Percentiles rank a stretch among this genome's conserved stretches.
These are phyloP conservation scores for Phlyctochytrium bullatum DNA, from an alignment of 192 early-diverging fungal species.

Conservation along the genomic window DNA sequence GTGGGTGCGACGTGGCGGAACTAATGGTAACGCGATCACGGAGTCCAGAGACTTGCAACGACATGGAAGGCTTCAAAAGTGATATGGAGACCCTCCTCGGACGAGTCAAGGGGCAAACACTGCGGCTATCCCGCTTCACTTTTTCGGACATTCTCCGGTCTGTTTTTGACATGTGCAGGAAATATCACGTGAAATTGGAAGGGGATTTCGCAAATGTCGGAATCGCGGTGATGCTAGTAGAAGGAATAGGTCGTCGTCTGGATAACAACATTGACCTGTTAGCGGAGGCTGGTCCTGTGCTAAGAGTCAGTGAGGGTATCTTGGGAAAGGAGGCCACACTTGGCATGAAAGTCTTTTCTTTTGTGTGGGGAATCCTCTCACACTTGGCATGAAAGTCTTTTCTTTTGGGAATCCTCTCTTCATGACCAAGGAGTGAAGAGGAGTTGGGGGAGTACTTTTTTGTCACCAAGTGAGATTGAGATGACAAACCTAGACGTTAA, in stretches of 20 bases:
- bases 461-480: too few species aligned
- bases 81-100: conserved; percentile 70
- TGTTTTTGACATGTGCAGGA: conserved; percentile 84
- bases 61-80: conserved; percentile 74
- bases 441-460: too few species aligned
- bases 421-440: too few species aligned
- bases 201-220: conserved; percentile 94
- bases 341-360: too few species aligned
- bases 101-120: conserved; percentile 46
- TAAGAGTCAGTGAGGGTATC: too few species aligned
- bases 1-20: conserved; percentile 75
- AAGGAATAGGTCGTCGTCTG: conserved; percentile 89
- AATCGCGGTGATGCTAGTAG: conserved; percentile 86
- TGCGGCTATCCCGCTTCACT: conserved; percentile 76
- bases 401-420: too few species aligned
- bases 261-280: conserved; percentile 91
- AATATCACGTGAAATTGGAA: conserved; percentile 89
- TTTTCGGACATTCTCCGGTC: conserved; percentile 77
- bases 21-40: conserved; percentile 88
- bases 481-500: too few species aligned
- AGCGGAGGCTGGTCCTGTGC: conserved; percentile 36
- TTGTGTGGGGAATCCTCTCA: too few species aligned
- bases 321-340: too few species aligned
- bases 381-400: too few species aligned
- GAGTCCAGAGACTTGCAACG: conserved; percentile 65